Evolutionary conservation across 2,329 filamentous ascomycete species (phyloP).

Genomic region (Paecilomyces sp.): DNA sequence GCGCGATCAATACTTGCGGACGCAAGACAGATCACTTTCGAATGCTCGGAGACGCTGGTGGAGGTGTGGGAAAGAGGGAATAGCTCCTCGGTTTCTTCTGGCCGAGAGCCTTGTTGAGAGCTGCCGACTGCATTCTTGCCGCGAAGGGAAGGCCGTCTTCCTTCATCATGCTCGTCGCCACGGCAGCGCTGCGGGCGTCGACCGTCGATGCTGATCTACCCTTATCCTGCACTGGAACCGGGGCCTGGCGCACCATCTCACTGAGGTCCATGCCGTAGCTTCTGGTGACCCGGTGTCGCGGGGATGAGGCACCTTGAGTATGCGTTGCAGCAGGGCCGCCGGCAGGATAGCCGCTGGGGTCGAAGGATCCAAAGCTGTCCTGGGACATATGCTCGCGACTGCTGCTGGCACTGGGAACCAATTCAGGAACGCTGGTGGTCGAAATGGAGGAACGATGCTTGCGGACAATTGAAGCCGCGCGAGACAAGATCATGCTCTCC

Average conservation of each 20-base stretch:
- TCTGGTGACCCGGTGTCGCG: slow-evolving; percentile 25
- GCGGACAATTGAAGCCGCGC: slow-evolving; percentile 39
- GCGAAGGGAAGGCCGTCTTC: slow-evolving; percentile 12
- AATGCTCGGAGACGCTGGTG: not conserved
- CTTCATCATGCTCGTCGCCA: slow-evolving; percentile 8
- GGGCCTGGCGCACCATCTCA: slow-evolving; percentile 6
- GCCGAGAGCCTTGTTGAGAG: slow-evolving; percentile 16
- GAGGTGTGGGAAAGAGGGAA: slow-evolving; percentile 32
- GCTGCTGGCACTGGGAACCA: slow-evolving; percentile 33
- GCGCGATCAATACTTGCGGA: not conserved
- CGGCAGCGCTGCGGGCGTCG: slow-evolving; percentile 13
- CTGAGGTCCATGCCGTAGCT: not conserved
- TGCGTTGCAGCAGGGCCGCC: not conserved
- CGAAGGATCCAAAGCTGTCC: slow-evolving; percentile 12
- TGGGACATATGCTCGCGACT: slow-evolving; percentile 28
- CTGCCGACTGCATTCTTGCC: slow-evolving; percentile 14
- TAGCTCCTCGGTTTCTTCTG: slow-evolving; percentile 34
- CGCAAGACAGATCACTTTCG: slow-evolving; percentile 1
- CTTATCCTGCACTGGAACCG: slow-evolving; percentile 23
- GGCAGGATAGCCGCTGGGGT: slow-evolving; percentile 1
- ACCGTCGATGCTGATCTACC: slow-evolving; percentile 30
- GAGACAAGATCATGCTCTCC: slow-evolving; percentile 48
- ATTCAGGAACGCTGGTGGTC: slow-evolving; percentile 38
- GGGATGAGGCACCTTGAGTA: slow-evolving; percentile 16
- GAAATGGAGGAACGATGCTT: slow-evolving; percentile 43